Evolutionary conservation across 768 basidiomycete species (phyloP).

Genomic region (Gloeostereum incarnatum): DNA sequence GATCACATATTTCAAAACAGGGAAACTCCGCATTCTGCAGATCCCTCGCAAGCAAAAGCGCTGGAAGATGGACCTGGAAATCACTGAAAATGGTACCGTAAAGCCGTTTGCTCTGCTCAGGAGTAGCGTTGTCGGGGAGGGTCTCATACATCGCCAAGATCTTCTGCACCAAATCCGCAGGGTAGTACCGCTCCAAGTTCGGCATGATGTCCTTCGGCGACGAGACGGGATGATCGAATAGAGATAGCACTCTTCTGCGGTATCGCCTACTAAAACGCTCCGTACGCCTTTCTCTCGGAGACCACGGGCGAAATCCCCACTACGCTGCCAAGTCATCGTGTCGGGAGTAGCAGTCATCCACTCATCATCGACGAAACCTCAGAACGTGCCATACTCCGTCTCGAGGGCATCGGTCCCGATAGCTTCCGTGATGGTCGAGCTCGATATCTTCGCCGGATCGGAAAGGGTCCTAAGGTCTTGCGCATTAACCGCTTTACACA

Average conservation of each 20-base stretch:
- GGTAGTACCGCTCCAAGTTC: conserved; percentile 57
- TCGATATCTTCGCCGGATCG: conserved; percentile 38
- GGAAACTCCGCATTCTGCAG: conserved; percentile 48
- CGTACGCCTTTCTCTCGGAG: conserved; percentile 51
- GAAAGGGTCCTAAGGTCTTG: conserved; percentile 42
- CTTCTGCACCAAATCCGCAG: conserved; percentile 29
- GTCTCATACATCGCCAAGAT: conserved; percentile 35
- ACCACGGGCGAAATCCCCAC: conserved; percentile 44
- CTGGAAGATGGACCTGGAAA: conserved; percentile 61
- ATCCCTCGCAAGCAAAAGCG: conserved; percentile 53
- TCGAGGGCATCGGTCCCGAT: conserved; percentile 53
- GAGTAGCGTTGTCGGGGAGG: conserved; percentile 27
- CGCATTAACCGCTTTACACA: conserved; percentile 46
- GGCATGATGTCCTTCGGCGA: conserved; percentile 39
- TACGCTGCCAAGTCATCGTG: conserved; percentile 61
- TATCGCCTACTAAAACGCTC: conserved; percentile 55
- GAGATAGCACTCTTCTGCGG: conserved; percentile 70
- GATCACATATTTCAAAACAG: conserved; percentile 58
- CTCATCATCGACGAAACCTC: conserved; percentile 49
- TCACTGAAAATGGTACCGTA: conserved; percentile 54
- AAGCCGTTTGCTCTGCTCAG: conserved; percentile 31
- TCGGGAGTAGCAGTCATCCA: conserved; percentile 49
- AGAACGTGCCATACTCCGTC: conserved; percentile 49
- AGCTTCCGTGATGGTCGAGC: conserved; percentile 37
- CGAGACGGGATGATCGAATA: conserved; percentile 60